Conservation (phyloP, 2,329 filamentous ascomycete species). For the Pseudogymnoascus sp. region DNA sequence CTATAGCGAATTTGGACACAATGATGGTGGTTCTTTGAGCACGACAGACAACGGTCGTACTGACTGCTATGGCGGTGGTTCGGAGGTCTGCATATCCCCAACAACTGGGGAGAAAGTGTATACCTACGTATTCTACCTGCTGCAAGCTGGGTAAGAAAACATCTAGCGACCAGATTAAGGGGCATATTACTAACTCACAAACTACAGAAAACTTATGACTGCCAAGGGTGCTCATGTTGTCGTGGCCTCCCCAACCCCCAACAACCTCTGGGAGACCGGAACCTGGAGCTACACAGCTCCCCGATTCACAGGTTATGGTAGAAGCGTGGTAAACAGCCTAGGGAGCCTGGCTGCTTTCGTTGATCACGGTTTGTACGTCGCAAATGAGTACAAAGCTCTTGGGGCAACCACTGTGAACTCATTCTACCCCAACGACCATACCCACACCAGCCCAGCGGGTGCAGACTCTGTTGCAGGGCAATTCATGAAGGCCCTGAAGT, state of each 20-base stretch:
- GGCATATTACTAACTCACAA: not conserved
- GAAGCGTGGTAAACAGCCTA: conserved; percentile 34
- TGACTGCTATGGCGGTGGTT: conserved; percentile 36
- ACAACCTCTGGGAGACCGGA: conserved; percentile 53
- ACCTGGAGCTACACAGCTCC: conserved; percentile 37
- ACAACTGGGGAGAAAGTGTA: conserved; percentile 12
- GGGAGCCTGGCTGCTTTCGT: conserved; percentile 40
- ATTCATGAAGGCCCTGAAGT: conserved; percentile 45
- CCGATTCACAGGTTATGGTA: conserved; percentile 50
- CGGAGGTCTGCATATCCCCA: conserved; percentile 11
- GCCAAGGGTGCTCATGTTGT: conserved; percentile 52
- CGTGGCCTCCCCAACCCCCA: conserved; percentile 48
- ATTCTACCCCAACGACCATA: conserved; percentile 50
- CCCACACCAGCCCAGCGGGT: conserved; percentile 48
- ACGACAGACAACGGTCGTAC: conserved; percentile 49
- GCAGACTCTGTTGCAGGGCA: conserved; percentile 46
- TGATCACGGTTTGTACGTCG: conserved; percentile 49
- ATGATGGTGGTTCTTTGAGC: conserved; percentile 52
- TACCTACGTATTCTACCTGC: conserved; percentile 12
- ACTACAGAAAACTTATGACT: conserved; percentile 14
- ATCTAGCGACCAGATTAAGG: not conserved
- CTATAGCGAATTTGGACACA: conserved; percentile 54
- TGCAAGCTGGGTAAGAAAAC: conserved; percentile 8
- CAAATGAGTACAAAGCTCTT: conserved; percentile 40
- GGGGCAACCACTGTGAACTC: conserved; percentile 40